Conservation (phyloP, 805 yeast species). For the Barnettozyma wickerhamii region DNA sequence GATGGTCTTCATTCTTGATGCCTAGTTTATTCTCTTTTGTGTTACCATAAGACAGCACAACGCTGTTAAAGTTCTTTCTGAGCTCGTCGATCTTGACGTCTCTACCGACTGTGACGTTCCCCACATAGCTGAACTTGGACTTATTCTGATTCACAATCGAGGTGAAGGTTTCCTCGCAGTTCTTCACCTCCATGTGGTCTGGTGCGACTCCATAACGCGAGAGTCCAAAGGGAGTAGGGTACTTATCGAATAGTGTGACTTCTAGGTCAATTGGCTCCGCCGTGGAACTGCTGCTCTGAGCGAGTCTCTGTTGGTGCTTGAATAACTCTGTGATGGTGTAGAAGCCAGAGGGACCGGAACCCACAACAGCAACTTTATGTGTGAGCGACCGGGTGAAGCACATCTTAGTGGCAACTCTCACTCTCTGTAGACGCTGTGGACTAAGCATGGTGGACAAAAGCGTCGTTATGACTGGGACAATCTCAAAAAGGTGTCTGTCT, state of each 20-base stretch:
- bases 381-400: conserved; percentile 3
- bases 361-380: conserved; percentile 50
- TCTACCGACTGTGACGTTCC: conserved; percentile 67
- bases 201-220: conserved; percentile 98
- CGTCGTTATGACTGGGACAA: no score
- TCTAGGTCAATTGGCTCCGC: conserved; percentile 20
- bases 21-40: conserved; percentile 48
- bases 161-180: conserved; percentile 65
- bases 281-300: not conserved
- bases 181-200: conserved; percentile 95
- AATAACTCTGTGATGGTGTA: conserved; percentile 78
- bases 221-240: conserved; percentile 89
- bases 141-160: conserved; percentile 24
- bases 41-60: conserved; percentile 83
- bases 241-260: conserved; percentile 75
- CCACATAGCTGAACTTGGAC: conserved; percentile 52
- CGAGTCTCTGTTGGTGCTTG: conserved; percentile 30
- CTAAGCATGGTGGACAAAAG: not conserved
- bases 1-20: conserved; percentile 51
- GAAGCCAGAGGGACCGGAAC: conserved; percentile 96
- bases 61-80: conserved; percentile 57
- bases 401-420: not conserved
- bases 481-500: no score
- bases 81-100: conserved; percentile 52
- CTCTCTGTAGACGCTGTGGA: not conserved